Base-by-base conservation (phyloP, 306 rosid species). In the Purshia tridentata region DNA sequence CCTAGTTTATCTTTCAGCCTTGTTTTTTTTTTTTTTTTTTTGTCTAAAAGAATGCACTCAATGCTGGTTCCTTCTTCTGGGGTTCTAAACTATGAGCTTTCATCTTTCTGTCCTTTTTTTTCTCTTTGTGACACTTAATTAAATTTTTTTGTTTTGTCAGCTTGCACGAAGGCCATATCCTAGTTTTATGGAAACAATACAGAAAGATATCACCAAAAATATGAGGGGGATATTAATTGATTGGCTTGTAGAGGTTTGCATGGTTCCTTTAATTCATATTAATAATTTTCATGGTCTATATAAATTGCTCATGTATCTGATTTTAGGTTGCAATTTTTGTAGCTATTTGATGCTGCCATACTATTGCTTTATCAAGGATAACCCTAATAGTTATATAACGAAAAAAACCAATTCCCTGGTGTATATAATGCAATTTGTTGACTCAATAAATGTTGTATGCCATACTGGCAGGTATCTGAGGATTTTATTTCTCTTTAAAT, bases 181-280 rank as follows among this genome's bases (percentile, higher is more conserved):
- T 52, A 67, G 65, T 78, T 88, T 82, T 60, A 88, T 92, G 96
- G 92, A 86, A 80, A 86, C 82, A 35, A 76, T 82, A 60, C 99
- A 92, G 78, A 86, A 42, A 57, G 97, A 91, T 81, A 86, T 95
- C 72, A 90, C 90, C 77, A 92, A 80, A 79, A 84, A 80, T 81
- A 95, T 92, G 99, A 95, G 99, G 4, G 90, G 85, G 19, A 88
- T 95, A 73, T 81, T 95, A 72, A 85, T 95, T 48, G 99, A 95
- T 84, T 95, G 99, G 99, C 97, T 95, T 63, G 97, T 91, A 18
- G 98, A 92, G 99, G 99, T 95, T 69, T 44, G 93, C 66, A 74
- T 74, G 11, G 49, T 67, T 80, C 57, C 49, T 40, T 58, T 74
- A 74, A 23, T 15, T 44, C 2, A n/a, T 69, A 13, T 16, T 59